A percentile compares a stretch with the other conserved stretches of the same genome.
phyloP scores from a whole-genome alignment of 1,284 basidiomycete genomes.

The Mycosarcoma mackinlayi region DNA sequence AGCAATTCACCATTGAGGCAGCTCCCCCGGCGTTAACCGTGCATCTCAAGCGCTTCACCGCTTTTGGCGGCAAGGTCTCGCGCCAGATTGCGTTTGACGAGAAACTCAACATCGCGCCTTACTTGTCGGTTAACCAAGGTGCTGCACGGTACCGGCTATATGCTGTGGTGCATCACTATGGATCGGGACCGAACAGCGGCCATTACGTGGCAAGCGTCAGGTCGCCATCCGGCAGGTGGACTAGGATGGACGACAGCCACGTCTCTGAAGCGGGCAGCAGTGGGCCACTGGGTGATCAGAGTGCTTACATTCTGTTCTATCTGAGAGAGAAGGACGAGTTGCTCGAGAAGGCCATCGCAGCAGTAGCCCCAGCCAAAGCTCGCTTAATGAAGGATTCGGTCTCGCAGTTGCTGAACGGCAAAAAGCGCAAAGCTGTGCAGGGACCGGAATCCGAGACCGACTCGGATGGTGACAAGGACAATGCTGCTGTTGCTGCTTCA shows the following conservation, averaged over 20 bases:
- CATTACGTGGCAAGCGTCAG: constrained; percentile 94
- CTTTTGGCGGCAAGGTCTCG: constrained; percentile 77
- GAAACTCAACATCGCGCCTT: constrained; percentile 78
- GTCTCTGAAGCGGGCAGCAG: constrained; percentile 71
- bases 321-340: constrained; percentile 73
- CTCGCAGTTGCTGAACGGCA: neutral
- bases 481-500: neutral
- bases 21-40: constrained; percentile 91
- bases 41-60: constrained; percentile 96
- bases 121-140: constrained; percentile 77
- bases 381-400: neutral
- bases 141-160: constrained; percentile 83
- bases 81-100: constrained; percentile 83
- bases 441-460: constrained; percentile 7
- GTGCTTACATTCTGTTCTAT: constrained; percentile 94
- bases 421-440: constrained; percentile 21
- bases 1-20: constrained; percentile 86
- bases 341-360: constrained; percentile 35
- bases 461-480: constrained; percentile 1
- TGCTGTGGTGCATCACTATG: constrained; percentile 92
- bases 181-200: constrained; percentile 90
- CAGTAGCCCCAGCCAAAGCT: constrained; percentile 3
- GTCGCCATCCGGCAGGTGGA: constrained; percentile 80
- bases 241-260: constrained; percentile 91
- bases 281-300: constrained; percentile 74